Evolutionary conservation across 306 rosid genomes (phyloP).

Genomic region (Fragaria ananassa): DNA sequence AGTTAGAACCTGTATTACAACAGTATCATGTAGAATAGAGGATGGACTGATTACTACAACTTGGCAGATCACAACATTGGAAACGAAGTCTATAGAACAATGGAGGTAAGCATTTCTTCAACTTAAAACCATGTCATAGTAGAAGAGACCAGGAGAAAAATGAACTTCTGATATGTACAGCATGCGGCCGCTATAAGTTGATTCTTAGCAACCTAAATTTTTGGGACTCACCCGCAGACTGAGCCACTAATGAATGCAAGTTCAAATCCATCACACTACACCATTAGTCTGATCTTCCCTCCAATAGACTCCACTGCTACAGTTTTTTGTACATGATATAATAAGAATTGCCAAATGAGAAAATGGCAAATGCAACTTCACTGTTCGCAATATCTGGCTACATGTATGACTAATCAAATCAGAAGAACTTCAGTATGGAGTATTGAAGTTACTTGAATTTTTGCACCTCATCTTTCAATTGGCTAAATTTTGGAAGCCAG

Average conservation of each 20-base stretch:
- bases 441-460: neutral
- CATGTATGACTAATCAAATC: slow-evolving; percentile 3
- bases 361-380: neutral
- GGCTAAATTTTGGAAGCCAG: slow-evolving; percentile 40
- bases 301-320: neutral
- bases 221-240: neutral
- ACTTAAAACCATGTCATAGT: neutral
- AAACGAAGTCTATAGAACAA: neutral
- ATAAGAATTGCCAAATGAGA: neutral
- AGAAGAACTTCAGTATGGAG: neutral
- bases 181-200: neutral
- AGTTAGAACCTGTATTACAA: neutral
- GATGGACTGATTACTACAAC: neutral
- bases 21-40: neutral
- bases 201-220: neutral
- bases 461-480: slow-evolving; percentile 1
- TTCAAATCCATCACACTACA: neutral
- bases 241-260: neutral
- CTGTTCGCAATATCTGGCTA: neutral
- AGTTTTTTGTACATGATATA: neutral
- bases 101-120: neutral
- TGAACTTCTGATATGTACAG: neutral
- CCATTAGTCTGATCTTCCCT: neutral
- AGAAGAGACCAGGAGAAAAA: neutral
- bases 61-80: neutral